Percentiles rank a stretch among this genome's conserved stretches.
These are phyloP conservation scores for Trametes maxima DNA, from an alignment of 768 basidiomycete genomes.

Conservation along the genomic window DNA sequence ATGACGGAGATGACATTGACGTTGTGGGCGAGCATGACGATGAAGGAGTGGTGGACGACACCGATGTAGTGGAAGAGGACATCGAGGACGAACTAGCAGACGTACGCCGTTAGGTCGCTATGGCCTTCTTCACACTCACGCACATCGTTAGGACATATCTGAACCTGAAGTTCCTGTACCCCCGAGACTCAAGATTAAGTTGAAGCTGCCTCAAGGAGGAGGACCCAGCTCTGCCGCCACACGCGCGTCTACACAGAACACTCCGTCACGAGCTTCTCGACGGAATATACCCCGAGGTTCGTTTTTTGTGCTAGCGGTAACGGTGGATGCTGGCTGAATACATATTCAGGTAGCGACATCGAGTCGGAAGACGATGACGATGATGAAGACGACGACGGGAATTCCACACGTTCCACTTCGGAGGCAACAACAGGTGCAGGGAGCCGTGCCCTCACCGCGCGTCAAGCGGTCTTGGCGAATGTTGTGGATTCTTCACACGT, in stretches of 20 bases:
- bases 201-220: slow-evolving; percentile 49
- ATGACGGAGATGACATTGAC: slow-evolving; percentile 27
- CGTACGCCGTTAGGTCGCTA: slow-evolving; percentile 20
- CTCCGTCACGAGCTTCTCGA: slow-evolving; percentile 23
- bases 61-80: slow-evolving; percentile 43
- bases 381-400: slow-evolving; percentile 43
- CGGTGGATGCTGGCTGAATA: neutral
- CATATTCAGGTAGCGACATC: slow-evolving; percentile 38
- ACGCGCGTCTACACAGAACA: slow-evolving; percentile 2
- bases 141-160: slow-evolving; percentile 29
- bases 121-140: neutral
- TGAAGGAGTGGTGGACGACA: slow-evolving; percentile 37
- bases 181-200: slow-evolving; percentile 61
- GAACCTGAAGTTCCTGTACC: slow-evolving; percentile 24
- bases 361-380: slow-evolving; percentile 51
- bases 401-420: slow-evolving; percentile 33
- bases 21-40: slow-evolving; percentile 33
- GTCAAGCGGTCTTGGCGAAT: slow-evolving; percentile 73
- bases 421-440: slow-evolving; percentile 31
- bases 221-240: slow-evolving; percentile 9
- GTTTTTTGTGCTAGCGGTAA: neutral
- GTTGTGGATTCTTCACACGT: slow-evolving; percentile 72
- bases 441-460: slow-evolving; percentile 40
- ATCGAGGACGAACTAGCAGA: slow-evolving; percentile 32
- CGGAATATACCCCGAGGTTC: slow-evolving; percentile 23